phyloP scores from a whole-genome alignment of 805 yeast species.

The Lipomyces chichibuensis region DNA sequence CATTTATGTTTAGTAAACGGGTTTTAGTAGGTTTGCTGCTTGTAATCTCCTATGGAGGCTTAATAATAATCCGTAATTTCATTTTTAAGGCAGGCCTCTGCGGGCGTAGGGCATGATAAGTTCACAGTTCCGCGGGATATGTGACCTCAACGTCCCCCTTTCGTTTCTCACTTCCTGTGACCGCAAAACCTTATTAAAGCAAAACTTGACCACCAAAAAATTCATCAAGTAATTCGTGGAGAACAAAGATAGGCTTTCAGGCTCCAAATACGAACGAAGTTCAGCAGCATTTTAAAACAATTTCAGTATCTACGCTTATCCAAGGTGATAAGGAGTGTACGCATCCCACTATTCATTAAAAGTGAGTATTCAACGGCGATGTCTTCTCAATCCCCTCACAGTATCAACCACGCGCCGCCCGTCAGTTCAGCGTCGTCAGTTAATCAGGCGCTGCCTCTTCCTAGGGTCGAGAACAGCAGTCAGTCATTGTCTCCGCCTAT shows the following conservation, averaged over 20 bases:
- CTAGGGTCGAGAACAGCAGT: background rate
- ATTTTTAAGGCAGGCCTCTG: too few species aligned
- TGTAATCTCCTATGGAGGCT: background rate
- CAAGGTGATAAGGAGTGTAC: background rate
- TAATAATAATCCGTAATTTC: too few species aligned
- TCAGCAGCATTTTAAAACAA: background rate
- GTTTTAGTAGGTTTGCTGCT: too few species aligned
- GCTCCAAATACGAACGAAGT: background rate
- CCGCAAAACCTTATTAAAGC: background rate
- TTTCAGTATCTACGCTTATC: background rate
- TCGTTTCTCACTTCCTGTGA: background rate
- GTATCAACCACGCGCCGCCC: background rate
- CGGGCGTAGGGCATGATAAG: too few species aligned
- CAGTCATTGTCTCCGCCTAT: background rate
- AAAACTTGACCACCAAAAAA: background rate
- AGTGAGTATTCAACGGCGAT: background rate
- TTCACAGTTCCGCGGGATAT: background rate
- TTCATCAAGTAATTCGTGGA: background rate
- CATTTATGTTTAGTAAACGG: background rate
- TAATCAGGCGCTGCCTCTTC: background rate
- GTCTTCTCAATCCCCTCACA: constrained; percentile 2
- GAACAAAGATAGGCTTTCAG: background rate
- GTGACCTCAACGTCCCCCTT: background rate
- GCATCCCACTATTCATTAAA: background rate
- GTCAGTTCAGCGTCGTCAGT: background rate